phyloP scores from a whole-genome alignment of 208 protist species.

The Wallacemonas sp. region DNA sequence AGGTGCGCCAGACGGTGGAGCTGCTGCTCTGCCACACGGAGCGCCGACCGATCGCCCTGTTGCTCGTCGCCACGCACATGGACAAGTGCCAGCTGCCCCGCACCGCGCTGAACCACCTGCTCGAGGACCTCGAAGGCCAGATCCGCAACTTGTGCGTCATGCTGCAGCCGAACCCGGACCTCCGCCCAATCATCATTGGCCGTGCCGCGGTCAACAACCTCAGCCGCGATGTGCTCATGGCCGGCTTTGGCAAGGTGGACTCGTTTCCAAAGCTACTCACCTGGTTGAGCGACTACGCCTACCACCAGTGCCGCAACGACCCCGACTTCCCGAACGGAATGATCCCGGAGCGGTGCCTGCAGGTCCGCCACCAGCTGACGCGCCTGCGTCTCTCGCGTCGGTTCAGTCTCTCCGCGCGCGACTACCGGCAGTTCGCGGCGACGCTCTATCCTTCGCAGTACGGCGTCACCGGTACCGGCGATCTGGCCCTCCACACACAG shows the following conservation, averaged over 20 bases:
- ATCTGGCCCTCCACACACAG: conserved; percentile 72
- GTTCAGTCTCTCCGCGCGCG: conserved; percentile 53
- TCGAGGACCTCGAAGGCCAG: conserved; percentile 63
- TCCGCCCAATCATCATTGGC: conserved; percentile 67
- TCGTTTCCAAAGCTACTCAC: conserved; percentile 64
- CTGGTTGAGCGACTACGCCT: conserved; percentile 70
- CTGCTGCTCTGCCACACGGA: conserved; percentile 69
- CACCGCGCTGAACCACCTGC: conserved; percentile 24
- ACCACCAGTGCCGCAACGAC: conserved; percentile 58
- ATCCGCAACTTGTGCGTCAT: conserved; percentile 68
- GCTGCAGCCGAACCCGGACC: conserved; percentile 57
- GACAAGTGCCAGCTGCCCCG: conserved; percentile 20
- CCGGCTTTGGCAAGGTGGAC: conserved; percentile 44
- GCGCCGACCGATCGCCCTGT: conserved; percentile 23
- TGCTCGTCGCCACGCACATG: conserved; percentile 49
- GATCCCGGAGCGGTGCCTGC: conserved; percentile 48
- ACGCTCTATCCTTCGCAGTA: conserved; percentile 49
- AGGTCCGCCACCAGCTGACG: conserved; percentile 34
- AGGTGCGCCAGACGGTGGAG: conserved; percentile 56
- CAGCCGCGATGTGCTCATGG: conserved; percentile 43
- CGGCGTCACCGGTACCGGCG: conserved; percentile 18
- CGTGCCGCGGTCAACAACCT: conserved; percentile 75
- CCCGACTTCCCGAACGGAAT: conserved; percentile 69
- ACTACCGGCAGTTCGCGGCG: conserved; percentile 62
- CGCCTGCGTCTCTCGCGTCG: conserved; percentile 40